Evolutionary conservation across 495 filamentous ascomycete species (phyloP).

Genomic region (Immersiella caudata): DNA sequence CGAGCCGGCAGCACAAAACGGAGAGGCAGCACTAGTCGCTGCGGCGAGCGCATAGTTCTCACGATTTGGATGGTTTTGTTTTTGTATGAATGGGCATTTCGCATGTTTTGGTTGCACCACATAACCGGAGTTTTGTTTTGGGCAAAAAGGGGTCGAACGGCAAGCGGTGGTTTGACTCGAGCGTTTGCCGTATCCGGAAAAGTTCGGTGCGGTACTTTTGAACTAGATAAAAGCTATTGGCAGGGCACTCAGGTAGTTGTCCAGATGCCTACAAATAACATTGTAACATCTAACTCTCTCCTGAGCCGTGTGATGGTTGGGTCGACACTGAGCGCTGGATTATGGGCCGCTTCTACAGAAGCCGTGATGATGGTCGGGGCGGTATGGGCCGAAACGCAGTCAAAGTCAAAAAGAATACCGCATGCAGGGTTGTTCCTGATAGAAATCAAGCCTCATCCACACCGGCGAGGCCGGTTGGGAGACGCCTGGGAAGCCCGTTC

Average conservation of each 20-base stretch:
- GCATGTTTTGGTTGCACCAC: conserved; percentile 24
- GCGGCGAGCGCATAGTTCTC: conserved; percentile 1
- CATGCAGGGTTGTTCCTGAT: too few relatives aligned
- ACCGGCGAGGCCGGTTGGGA: too few relatives aligned
- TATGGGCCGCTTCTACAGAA: not conserved
- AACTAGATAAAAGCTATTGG: conserved; percentile 6
- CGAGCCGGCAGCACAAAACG: conserved; percentile 16
- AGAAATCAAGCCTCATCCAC: too few relatives aligned
- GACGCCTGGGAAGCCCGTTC: too few relatives aligned
- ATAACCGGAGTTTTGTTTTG: conserved; percentile 33
- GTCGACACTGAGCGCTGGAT: too few relatives aligned
- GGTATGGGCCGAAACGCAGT: not conserved
- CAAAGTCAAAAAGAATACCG: too few relatives aligned
- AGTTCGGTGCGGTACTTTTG: conserved; percentile 28
- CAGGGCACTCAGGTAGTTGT: not conserved
- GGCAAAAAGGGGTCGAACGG: conserved; percentile 28
- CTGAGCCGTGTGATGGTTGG: not conserved
- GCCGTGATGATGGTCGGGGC: not conserved
- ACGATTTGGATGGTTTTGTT: conserved; percentile 14
- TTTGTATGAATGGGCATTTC: conserved; percentile 24
- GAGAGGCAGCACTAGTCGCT: conserved; percentile 6
- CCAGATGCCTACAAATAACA: not conserved
- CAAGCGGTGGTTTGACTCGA: conserved; percentile 18
- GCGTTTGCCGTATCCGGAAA: conserved; percentile 27
- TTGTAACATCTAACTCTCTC: not conserved